Conservation (phyloP, 2,329 filamentous ascomycete species). For the Tolypocladium guangdongense region DNA sequence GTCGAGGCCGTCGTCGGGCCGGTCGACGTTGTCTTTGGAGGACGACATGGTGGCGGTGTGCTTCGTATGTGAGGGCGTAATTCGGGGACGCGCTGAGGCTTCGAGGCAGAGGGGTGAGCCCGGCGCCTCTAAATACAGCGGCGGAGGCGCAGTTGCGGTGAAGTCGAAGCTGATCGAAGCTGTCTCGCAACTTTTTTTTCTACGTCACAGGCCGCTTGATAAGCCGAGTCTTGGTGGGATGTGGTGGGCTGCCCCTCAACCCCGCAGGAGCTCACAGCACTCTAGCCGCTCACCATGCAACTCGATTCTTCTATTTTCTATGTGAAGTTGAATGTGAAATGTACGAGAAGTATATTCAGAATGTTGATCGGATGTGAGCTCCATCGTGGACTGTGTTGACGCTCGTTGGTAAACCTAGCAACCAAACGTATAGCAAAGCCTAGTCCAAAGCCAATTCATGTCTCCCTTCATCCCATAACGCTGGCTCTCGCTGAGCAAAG, state of each 20-base stretch:
- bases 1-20: slow-evolving; percentile 61
- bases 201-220: not conserved
- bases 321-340: not conserved
- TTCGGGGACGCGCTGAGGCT: not conserved
- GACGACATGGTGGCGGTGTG: slow-evolving; percentile 16
- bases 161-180: not conserved
- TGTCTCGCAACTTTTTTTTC: slow-evolving; percentile 1
- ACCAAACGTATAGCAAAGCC: not conserved
- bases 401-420: too few relatives aligned
- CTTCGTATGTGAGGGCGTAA: not conserved
- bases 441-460: not conserved
- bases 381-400: too few relatives aligned
- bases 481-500: too few relatives aligned
- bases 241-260: not conserved
- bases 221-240: not conserved
- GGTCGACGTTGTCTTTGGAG: slow-evolving; percentile 35
- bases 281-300: not conserved
- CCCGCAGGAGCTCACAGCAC: not conserved
- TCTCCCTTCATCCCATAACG: not conserved
- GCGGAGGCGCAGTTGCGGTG: not conserved
- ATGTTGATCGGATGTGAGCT: not conserved
- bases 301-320: not conserved
- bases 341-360: too few relatives aligned
- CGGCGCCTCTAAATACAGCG: not conserved
- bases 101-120: too few relatives aligned